These are phyloP conservation scores for Chloris gayana DNA, from an alignment of 176 grass and related monocot species.

Conservation along the genomic window DNA sequence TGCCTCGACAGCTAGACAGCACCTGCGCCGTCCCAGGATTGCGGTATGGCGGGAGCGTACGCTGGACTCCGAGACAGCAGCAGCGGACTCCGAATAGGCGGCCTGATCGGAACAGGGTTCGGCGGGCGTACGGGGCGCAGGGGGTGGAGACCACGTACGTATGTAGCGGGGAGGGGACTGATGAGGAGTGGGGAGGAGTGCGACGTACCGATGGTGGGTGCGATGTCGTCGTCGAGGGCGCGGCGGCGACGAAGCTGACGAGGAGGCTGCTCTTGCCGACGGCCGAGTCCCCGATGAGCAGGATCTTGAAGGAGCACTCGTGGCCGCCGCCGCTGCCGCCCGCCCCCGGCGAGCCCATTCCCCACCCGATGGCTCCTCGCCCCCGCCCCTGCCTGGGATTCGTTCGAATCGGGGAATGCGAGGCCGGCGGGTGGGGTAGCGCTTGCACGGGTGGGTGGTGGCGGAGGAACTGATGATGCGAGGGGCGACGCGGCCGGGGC, in stretches of 20 bases:
- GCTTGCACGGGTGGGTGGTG: background rate
- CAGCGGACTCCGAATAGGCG: too few species aligned
- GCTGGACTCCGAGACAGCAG: background rate
- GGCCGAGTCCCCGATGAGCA: conserved; percentile 88
- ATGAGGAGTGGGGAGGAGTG: background rate
- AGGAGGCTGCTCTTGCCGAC: conserved; percentile 99
- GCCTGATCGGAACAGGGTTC: background rate
- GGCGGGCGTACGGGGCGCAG: background rate
- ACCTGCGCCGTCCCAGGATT: background rate
- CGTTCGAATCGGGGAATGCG: background rate
- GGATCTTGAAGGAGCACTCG: conserved; percentile 93
- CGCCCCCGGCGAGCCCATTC: conserved; percentile 44
- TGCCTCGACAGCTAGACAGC: background rate
- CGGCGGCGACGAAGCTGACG: conserved; percentile 77
- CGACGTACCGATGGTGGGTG: conserved; percentile 75
- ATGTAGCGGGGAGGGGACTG: background rate
- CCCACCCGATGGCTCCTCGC: too few species aligned
- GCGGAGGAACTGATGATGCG: conserved; percentile 6
- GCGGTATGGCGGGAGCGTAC: background rate
- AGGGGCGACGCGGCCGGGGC: background rate
- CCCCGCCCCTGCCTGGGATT: too few species aligned
- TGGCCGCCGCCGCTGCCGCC: conserved; percentile 48
- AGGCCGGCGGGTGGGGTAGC: too few species aligned
- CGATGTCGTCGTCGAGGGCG: conserved; percentile 60
- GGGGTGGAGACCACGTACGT: background rate